phyloP scores from a whole-genome alignment of 345 rosid genomes.

The Acer yangbiense region DNA sequence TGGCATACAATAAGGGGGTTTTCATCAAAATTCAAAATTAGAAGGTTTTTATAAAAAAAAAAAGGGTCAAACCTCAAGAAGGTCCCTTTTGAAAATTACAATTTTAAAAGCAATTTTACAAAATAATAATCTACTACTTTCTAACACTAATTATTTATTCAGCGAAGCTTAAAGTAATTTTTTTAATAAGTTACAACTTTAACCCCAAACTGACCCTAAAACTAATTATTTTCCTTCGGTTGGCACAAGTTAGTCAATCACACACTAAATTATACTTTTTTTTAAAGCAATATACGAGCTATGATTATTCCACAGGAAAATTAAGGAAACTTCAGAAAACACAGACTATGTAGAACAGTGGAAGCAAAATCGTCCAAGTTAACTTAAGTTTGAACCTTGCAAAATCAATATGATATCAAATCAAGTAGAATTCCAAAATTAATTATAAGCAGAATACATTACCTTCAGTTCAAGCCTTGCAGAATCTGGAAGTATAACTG shows the following conservation, averaged over 20 bases:
- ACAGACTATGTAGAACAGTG: not conserved
- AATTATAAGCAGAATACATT: not conserved
- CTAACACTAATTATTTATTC: no score
- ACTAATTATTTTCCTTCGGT: not conserved
- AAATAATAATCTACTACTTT: not conserved
- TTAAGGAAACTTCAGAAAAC: not conserved
- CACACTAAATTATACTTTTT: not conserved
- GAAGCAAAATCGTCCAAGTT: not conserved
- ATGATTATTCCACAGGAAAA: not conserved
- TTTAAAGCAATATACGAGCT: not conserved
- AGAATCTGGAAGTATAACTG: slow-evolving; percentile 98
- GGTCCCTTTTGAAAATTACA: not conserved
- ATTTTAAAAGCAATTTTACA: not conserved
- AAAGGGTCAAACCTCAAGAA: not conserved
- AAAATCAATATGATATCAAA: not conserved
- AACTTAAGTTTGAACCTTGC: not conserved
- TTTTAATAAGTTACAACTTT: no score
- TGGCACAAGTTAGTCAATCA: not conserved
- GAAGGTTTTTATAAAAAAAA: not conserved
- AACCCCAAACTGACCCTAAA: not conserved
- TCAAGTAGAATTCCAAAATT: not conserved
- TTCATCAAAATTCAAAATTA: not conserved
- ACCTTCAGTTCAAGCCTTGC: slow-evolving; percentile 94
- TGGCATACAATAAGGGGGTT: not conserved
- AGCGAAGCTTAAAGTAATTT: not conserved